Base-by-base conservation (phyloP, 2,329 filamentous ascomycete species). In the Fusarium piperis region DNA sequence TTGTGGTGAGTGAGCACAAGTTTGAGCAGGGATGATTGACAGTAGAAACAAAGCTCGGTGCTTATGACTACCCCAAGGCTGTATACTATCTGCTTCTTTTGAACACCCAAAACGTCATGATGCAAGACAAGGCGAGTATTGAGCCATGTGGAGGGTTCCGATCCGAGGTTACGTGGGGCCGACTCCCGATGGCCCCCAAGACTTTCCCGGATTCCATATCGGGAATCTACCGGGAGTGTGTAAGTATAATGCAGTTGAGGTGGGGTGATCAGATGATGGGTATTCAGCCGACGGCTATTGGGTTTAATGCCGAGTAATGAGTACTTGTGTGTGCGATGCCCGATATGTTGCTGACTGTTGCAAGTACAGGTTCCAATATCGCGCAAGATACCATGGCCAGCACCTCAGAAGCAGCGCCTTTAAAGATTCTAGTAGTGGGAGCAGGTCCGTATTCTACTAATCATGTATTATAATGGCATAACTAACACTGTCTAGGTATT, bases 401-500 rank as follows among this genome's bases (percentile, higher is more conserved):
- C 11, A 51, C 35, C 18, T 44, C 66, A 2, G 35, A 30, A 52
- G 6, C 23, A 20, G 41, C 35, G 1, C 69, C 68, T 6, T 39
- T 77, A 5, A 67, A 72, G 3, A 46, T 75, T 12, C 35, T 77
- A 0, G 61, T 77, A 10, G 74, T 75, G 52, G 71, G 73, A 67
- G 73, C 76, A 61, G 76, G 74, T 71, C 23, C 20, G 3, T 4
- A 18, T 11, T 1, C 4, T 20, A 5, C 13, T 12, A 2, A 28
- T 3, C 3, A n/a, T 16, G 2, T 11, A 0, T 3, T 0, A 7
- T 2, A 2, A 12, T 8, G 4, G 1, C 10, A 2, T 9, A 0
- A 11, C 57, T 72, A 55, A 72, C 51, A 35, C 11, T 1, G 2
- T 0, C 10, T 11, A 73, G 85, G 85, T 1, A 87, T 87, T 28